These are phyloP conservation scores for Madurella fahalii DNA, from an alignment of 2,329 filamentous ascomycete genomes.

Conservation along the genomic window DNA sequence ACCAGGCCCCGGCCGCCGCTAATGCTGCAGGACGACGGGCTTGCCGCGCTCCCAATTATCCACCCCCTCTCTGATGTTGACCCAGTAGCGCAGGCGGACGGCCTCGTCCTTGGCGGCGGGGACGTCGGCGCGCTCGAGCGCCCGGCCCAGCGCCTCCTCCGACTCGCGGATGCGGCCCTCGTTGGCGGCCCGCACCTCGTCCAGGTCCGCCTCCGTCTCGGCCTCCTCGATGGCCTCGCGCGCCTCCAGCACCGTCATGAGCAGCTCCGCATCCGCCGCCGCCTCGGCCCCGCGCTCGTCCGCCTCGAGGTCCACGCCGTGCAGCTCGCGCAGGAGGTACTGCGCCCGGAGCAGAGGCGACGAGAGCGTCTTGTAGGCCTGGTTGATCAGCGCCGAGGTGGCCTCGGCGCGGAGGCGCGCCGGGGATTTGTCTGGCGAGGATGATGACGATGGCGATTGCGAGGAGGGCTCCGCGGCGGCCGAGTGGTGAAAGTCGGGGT, in stretches of 20 bases:
- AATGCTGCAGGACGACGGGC: conserved; percentile 52
- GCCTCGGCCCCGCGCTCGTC: conserved; percentile 67
- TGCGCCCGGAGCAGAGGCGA: conserved; percentile 81
- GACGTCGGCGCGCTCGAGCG: conserved; percentile 64
- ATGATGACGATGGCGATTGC: background rate
- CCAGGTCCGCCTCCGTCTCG: conserved; percentile 60
- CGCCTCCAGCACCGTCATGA: conserved; percentile 78
- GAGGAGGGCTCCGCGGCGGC: conserved; percentile 19
- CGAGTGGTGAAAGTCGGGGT: conserved; percentile 62
- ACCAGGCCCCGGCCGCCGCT: background rate
- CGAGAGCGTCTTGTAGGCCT: conserved; percentile 81
- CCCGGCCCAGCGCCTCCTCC: conserved; percentile 57
- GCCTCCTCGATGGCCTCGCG: conserved; percentile 72
- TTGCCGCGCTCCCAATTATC: conserved; percentile 80
- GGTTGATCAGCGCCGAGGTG: conserved; percentile 79
- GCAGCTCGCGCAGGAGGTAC: conserved; percentile 68
- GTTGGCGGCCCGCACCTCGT: conserved; percentile 59
- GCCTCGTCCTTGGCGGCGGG: conserved; percentile 66
- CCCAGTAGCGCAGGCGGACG: conserved; percentile 82
- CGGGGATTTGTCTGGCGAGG: conserved; percentile 19
- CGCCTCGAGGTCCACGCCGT: conserved; percentile 71
- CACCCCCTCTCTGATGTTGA: conserved; percentile 77
- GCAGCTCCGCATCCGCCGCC: conserved; percentile 55
- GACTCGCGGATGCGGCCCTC: conserved; percentile 60
- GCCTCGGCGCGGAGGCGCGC: conserved; percentile 59